Base-by-base conservation (phyloP, 768 basidiomycete species). In the Suillus sp. region DNA sequence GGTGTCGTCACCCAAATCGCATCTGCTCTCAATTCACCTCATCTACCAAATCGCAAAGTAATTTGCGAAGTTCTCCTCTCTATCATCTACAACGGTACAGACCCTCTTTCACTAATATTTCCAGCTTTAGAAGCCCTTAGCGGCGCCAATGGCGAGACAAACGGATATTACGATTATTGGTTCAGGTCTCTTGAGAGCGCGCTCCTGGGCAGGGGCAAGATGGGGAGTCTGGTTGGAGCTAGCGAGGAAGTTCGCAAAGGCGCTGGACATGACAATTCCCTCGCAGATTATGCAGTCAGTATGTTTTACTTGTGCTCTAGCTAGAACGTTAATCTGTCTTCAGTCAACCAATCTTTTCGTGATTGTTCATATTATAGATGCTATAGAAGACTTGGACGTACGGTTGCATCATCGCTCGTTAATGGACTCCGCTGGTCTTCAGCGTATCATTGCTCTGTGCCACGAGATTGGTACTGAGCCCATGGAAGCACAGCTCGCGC, bases 211-310 rank as follows among this genome's bases (percentile, higher is more conserved):
- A 80, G 95, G 62, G 96, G 96, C 1, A 91, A 89, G 74, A 95
- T 98, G 93, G 96, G 96, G 1, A 97, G 92, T 72, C 75, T 92
- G 45, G 96, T 99, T 9, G 97, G 97, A 0, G 94, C 95, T 27
- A 96, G 95, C 68, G 93, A 96, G 16, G 95, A 98, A 68, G 85
- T 96, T 61, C 84, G 84, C 74, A 87, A 85, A 63, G 79, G 82
- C 64, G 85, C 84, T 53, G 86, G 89, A 45, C 73, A 86, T 22
- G 89, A 91, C 64, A 85, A 81, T 47, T 84, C 85, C 50, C 74
- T 96, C 65, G 90, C 89, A 64, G 95, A 96, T 59, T 96, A 96
- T 68, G 91, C 92, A 72, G 95, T 96, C 69, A 68, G 90, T 79
- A 60, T 60, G 40, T 53, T 32, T 61, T 56, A 34, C 32, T n/a